Evolutionary conservation across 129 eudicot species (phyloP).

Genomic region (Lactuca sativa): DNA sequence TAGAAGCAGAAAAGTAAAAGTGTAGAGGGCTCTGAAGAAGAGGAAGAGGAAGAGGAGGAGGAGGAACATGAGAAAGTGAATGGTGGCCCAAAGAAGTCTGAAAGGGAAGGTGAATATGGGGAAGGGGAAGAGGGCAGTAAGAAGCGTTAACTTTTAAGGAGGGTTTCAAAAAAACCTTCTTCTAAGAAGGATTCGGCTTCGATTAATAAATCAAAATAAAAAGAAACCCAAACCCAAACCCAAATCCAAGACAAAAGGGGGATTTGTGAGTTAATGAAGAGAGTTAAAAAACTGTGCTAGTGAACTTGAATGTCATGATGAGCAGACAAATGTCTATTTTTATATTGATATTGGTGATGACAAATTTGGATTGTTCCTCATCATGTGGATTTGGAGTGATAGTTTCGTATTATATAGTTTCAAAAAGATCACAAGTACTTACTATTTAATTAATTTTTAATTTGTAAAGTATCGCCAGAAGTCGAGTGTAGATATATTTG

Average conservation of each 20-base stretch:
- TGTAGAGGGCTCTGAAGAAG: slow-evolving; percentile 40
- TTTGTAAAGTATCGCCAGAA: too few relatives aligned
- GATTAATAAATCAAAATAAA: slow-evolving; percentile 40
- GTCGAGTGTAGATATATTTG: too few relatives aligned
- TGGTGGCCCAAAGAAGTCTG: slow-evolving; percentile 18
- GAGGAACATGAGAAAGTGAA: slow-evolving; percentile 43
- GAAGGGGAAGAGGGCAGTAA: slow-evolving; percentile 30
- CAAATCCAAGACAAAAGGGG: slow-evolving; percentile 26
- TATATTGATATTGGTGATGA: too few relatives aligned
- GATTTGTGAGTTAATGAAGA: too few relatives aligned
- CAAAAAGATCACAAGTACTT: too few relatives aligned
- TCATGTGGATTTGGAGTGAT: too few relatives aligned
- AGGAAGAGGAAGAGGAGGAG: slow-evolving; percentile 33
- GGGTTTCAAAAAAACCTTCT: slow-evolving; percentile 37
- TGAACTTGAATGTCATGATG: too few relatives aligned
- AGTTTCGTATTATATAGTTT: too few relatives aligned
- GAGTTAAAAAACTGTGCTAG: too few relatives aligned
- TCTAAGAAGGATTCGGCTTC: slow-evolving; percentile 48
- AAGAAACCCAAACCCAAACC: slow-evolving; percentile 39
- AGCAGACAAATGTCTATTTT: too few relatives aligned
- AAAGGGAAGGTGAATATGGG: slow-evolving; percentile 56
- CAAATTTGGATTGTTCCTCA: too few relatives aligned
- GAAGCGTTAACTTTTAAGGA: slow-evolving; percentile 31
- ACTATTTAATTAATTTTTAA: too few relatives aligned
- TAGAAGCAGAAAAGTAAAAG: slow-evolving; percentile 50